Conservation (phyloP, 495 filamentous ascomycete species). For the Hypoxylon lienhwacheense region DNA sequence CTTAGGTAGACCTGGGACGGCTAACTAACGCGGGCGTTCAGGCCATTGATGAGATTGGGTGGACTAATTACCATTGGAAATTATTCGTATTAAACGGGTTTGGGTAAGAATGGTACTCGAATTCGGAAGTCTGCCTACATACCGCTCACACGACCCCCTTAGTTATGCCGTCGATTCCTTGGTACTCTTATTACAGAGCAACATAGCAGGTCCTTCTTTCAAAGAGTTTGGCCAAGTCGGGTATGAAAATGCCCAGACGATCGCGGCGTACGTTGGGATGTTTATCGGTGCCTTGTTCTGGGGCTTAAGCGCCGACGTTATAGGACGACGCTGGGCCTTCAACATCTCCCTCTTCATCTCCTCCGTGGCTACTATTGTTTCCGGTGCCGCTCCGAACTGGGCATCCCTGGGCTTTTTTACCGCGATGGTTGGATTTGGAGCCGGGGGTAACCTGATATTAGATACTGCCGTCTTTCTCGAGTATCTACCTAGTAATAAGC, state of each 20-base stretch:
- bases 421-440: constrained; percentile 70
- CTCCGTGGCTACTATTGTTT: constrained; percentile 64
- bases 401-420: constrained; percentile 65
- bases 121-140: background rate
- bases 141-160: constrained; percentile 13
- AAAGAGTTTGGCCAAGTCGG: constrained; percentile 59
- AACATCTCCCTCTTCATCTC: constrained; percentile 71
- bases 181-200: constrained; percentile 66
- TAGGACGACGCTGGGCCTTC: constrained; percentile 74
- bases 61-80: constrained; percentile 68
- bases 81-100: constrained; percentile 68
- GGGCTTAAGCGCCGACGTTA: constrained; percentile 74
- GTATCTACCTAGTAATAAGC: constrained; percentile 73
- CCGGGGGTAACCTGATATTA: constrained; percentile 70
- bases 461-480: constrained; percentile 79
- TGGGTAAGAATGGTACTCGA: constrained; percentile 49
- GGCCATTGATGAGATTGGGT: constrained; percentile 75
- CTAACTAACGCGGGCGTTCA: constrained; percentile 31
- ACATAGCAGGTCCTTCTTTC: constrained; percentile 60
- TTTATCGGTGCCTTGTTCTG: constrained; percentile 75
- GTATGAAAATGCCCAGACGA: constrained; percentile 58
- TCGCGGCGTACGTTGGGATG: constrained; percentile 70
- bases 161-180: constrained; percentile 72
- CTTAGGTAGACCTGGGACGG: background rate
- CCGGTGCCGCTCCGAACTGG: constrained; percentile 72